These are phyloP conservation scores for Nicotiana undulata DNA, from an alignment of 257 asterid genomes.

Conservation along the genomic window DNA sequence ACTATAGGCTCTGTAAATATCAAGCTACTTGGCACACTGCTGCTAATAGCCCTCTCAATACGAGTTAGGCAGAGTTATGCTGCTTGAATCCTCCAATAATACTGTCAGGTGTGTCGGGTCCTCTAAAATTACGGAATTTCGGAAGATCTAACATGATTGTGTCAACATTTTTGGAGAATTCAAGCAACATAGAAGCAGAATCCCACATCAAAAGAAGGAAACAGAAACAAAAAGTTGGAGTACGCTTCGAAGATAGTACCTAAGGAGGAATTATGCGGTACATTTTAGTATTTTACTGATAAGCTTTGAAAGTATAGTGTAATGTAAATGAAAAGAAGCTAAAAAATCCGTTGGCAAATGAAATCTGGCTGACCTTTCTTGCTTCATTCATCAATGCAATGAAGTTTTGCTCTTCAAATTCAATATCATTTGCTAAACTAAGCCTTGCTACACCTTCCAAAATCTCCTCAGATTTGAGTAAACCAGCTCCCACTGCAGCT, in stretches of 20 bases:
- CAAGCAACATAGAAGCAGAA: not conserved
- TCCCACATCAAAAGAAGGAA: not conserved
- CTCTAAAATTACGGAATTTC: not conserved
- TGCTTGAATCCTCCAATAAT: not conserved
- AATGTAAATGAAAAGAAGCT: not conserved
- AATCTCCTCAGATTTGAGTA: conserved; percentile 90
- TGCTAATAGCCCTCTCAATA: not conserved
- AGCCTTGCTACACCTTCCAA: conserved; percentile 93
- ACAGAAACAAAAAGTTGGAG: not conserved
- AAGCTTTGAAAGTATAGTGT: not conserved
- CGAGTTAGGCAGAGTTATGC: not conserved
- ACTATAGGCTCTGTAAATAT: not conserved
- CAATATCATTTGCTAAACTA: conserved; percentile 77
- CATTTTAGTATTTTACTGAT: not conserved
- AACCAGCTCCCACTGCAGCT: conserved; percentile 93
- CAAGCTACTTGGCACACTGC: not conserved
- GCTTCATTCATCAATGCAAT: conserved; percentile 80
- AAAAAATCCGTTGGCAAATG: not conserved
- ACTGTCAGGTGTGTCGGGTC: too few relatives aligned
- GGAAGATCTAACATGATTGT: not conserved
- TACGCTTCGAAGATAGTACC: not conserved
- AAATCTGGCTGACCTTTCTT: conserved; percentile 50
- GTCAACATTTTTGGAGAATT: not conserved
- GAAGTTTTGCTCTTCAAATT: conserved; percentile 85
- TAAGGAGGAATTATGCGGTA: not conserved